Evolutionary conservation across 129 eudicot species (phyloP), one percentile per base, ranked within the genome.

Genomic region (Flaveria sonorensis): DNA sequence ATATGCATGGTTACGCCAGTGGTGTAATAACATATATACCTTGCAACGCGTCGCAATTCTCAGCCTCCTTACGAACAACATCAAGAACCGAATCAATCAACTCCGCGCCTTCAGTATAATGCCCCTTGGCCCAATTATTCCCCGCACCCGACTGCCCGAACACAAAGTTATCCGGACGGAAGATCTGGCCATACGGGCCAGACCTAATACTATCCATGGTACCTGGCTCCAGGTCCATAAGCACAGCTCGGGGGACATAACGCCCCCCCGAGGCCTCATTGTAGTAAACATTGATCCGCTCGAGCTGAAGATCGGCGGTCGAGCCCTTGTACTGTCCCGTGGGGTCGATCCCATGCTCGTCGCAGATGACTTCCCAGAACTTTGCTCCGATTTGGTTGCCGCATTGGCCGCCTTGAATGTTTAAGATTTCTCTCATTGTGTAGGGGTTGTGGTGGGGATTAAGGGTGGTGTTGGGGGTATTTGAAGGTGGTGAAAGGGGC

Each of bases 351-450:
- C 88, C 95, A 8, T 89, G 95, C 42, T 89, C 91, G 57, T 86
- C 91, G 50, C 91, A 89, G 28, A 86, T 89, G n/a, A 89, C 94
- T 66, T 89, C 94, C 94, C 91, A 89, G 75, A 89, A 89, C 72
- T 89, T 89, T 68, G 95, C 87, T 18, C 95, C 95, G 42, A 89
- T 89, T 63, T 89, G 95, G 87, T 89, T 89, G 71, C 96, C 96
- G 23, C 96, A 89, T 79, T 89, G 96, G 62, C 96, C 96, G 12
- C 91, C 96, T 51, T 89, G 96, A 32, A 89, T 87, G 86, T 89
- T 88, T 0, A 89, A 77, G 62, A 89, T 89, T 81, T 89, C 96
- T 81, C 96, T 87, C 92, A 87, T 88, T 76, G 68, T 77, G 4
- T 62, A n/a, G 57, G 11, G 21, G 5, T 36, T 69, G 7, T 56